Evolutionary conservation across 129 eudicot genomes (phyloP).

Genomic region (Artemisia argyi): DNA sequence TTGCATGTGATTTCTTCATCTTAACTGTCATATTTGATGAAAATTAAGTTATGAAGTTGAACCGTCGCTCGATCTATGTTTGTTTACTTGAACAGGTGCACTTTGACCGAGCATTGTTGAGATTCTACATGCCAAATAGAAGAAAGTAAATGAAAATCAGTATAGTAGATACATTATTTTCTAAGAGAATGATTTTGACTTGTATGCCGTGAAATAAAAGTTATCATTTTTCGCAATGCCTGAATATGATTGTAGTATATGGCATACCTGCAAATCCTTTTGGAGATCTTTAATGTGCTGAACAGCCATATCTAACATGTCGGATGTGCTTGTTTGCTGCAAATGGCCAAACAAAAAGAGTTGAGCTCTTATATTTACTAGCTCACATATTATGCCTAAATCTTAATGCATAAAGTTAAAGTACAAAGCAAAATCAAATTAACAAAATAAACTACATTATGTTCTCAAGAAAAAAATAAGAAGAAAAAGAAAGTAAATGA

Average conservation of each 20-base stretch:
- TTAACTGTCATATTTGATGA: conserved; percentile 4
- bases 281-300: conserved; percentile 87
- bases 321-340: conserved; percentile 93
- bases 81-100: conserved; percentile 58
- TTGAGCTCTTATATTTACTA: conserved; percentile 1
- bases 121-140: conserved; percentile 42
- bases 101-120: conserved; percentile 48
- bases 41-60: background rate
- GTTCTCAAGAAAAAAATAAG: too few species aligned
- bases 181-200: background rate
- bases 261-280: conserved; percentile 57
- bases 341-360: conserved; percentile 20
- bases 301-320: conserved; percentile 92
- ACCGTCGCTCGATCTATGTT: background rate
- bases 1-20: conserved; percentile 5
- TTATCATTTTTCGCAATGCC: background rate
- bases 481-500: too few species aligned
- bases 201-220: background rate
- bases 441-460: background rate
- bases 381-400: background rate
- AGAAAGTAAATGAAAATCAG: conserved; percentile 6
- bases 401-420: background rate
- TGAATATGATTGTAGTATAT: conserved; percentile 3
- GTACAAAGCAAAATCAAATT: background rate
- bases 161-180: background rate